Conservation (phyloP, 768 basidiomycete species). For the Boletus tylopilopsis region DNA sequence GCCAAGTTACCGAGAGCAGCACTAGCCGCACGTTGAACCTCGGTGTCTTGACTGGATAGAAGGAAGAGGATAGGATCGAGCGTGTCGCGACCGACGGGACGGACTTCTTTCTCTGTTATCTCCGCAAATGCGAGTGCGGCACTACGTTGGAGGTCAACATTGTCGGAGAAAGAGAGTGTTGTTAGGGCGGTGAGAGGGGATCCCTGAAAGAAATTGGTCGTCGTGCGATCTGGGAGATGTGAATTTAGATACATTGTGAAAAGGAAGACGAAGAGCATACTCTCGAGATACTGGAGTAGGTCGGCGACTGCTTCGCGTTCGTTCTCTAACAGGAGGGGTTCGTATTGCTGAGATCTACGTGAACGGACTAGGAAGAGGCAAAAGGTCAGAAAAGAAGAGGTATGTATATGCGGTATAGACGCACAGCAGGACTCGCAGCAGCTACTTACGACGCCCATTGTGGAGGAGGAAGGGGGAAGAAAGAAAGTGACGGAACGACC, state of each 20-base stretch:
- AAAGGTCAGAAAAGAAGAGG: slow-evolving; percentile 12
- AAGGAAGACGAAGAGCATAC: slow-evolving; percentile 44
- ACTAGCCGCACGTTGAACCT: slow-evolving; percentile 97
- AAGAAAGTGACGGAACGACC: not conserved
- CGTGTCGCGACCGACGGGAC: slow-evolving; percentile 94
- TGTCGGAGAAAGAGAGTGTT: slow-evolving; percentile 97
- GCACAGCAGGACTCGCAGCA: slow-evolving; percentile 84
- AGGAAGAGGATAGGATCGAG: slow-evolving; percentile 98
- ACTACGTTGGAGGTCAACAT: slow-evolving; percentile 97
- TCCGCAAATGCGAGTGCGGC: slow-evolving; percentile 98
- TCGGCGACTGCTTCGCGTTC: slow-evolving; percentile 98
- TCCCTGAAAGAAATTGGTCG: slow-evolving; percentile 97
- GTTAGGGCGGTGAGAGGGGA: slow-evolving; percentile 90
- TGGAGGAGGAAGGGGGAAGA: not conserved
- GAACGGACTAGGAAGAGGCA: slow-evolving; percentile 56
- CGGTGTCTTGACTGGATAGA: slow-evolving; percentile 94
- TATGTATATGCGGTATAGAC: slow-evolving; percentile 28
- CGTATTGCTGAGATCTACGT: slow-evolving; percentile 82
- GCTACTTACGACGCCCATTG: slow-evolving; percentile 74
- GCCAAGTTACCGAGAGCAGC: slow-evolving; percentile 97
- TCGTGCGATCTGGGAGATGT: slow-evolving; percentile 66
- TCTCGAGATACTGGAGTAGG: slow-evolving; percentile 95
- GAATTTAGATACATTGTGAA: not conserved
- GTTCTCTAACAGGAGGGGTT: slow-evolving; percentile 83
- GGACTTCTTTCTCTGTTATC: slow-evolving; percentile 99